Evolutionary conservation across 2,329 filamentous ascomycete species (phyloP).

Genomic region (Xylaria digitata): DNA sequence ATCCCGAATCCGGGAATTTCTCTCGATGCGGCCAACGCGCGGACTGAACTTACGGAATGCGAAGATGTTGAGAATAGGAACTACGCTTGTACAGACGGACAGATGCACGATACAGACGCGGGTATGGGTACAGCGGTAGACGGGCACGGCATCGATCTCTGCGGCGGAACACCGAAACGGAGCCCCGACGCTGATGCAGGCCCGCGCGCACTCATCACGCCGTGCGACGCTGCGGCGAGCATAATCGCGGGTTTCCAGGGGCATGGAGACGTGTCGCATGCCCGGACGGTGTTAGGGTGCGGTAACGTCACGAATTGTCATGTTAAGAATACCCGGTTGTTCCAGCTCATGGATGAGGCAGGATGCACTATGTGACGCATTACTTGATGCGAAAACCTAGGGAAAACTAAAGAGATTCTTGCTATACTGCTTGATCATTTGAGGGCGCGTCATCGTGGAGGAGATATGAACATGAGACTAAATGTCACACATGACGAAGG

Average conservation of each 20-base stretch:
- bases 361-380: slow-evolving; percentile 3
- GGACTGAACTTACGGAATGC: not conserved
- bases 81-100: not conserved
- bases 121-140: not conserved
- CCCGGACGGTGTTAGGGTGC: slow-evolving; percentile 43
- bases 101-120: not conserved
- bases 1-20: not conserved
- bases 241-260: slow-evolving; percentile 48
- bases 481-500: too few species aligned
- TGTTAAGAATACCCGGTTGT: slow-evolving; percentile 49
- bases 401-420: too few species aligned
- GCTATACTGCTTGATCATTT: too few species aligned
- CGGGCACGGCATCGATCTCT: not conserved
- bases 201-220: slow-evolving; percentile 37
- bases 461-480: too few species aligned
- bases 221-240: slow-evolving; percentile 47
- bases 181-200: not conserved
- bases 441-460: too few species aligned
- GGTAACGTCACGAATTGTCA: slow-evolving; percentile 42
- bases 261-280: slow-evolving; percentile 39
- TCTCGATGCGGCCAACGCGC: too few species aligned
- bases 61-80: not conserved
- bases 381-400: not conserved
- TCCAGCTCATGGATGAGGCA: slow-evolving; percentile 49
- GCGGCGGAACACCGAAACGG: not conserved